phyloP scores from a whole-genome alignment of 179 eudicot genomes.

The Silene vulgaris region DNA sequence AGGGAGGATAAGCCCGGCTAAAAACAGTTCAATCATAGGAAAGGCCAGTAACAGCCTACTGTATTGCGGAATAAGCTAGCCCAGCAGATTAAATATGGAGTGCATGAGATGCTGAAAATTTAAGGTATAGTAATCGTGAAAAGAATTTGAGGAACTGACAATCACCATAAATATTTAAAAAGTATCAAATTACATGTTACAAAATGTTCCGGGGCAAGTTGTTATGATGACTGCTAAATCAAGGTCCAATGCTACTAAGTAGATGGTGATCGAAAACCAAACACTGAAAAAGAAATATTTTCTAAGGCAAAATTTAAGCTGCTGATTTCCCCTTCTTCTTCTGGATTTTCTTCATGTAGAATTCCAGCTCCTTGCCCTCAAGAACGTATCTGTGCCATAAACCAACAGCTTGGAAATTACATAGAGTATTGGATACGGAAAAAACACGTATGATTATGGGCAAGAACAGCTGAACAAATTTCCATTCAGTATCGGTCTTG shows the following conservation, averaged over 20 bases:
- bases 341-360: conserved; percentile 76
- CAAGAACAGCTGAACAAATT: background rate
- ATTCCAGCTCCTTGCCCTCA: conserved; percentile 72
- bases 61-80: too few relatives aligned
- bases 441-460: background rate
- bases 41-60: too few relatives aligned
- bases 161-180: background rate
- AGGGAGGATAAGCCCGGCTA: too few relatives aligned
- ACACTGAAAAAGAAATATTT: conserved; percentile 4
- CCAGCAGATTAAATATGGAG: background rate
- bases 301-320: conserved; percentile 28
- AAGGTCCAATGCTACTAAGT: conserved; percentile 15
- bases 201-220: conserved; percentile 11
- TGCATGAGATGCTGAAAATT: background rate
- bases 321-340: conserved; percentile 72
- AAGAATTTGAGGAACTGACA: background rate
- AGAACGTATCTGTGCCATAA: conserved; percentile 44
- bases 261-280: background rate
- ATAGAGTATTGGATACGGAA: background rate
- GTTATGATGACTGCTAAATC: conserved; percentile 1
- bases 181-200: conserved; percentile 19
- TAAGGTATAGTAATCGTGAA: background rate
- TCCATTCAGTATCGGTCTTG: too few relatives aligned
- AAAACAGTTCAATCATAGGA: too few relatives aligned
- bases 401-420: background rate